These are phyloP conservation scores for Russula brevipes DNA, from an alignment of 768 basidiomycete genomes.

Conservation along the genomic window DNA sequence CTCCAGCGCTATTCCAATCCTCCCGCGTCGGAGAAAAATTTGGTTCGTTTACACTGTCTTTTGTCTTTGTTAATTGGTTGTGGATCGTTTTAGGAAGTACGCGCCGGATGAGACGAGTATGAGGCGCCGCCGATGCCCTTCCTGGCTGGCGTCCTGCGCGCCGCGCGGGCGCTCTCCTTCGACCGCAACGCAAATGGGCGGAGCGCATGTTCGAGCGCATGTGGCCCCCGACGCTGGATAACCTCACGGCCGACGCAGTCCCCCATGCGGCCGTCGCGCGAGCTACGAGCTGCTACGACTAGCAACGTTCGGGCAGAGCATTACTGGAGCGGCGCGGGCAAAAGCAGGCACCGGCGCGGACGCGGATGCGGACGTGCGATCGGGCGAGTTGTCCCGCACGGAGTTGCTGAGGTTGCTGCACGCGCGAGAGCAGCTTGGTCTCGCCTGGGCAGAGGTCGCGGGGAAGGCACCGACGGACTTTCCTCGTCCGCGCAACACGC, in stretches of 20 bases:
- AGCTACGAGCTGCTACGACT: constrained; percentile 39
- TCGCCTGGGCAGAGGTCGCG: constrained; percentile 25
- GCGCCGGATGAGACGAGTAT: constrained; percentile 22
- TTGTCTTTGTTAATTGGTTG: not conserved
- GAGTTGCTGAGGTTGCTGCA: constrained; percentile 28
- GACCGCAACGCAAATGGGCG: constrained; percentile 30
- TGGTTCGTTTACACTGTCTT: too few species aligned
- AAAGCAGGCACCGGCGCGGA: constrained; percentile 3
- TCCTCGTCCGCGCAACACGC: constrained; percentile 14
- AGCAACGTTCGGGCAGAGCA: constrained; percentile 30
- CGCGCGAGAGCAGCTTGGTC: constrained; percentile 26
- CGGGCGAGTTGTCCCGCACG: constrained; percentile 9
- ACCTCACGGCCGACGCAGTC: constrained; percentile 22
- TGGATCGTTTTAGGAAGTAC: constrained; percentile 26
- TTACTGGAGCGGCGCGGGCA: constrained; percentile 12
- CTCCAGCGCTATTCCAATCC: too few species aligned
- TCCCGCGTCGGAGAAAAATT: too few species aligned
- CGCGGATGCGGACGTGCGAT: not conserved
- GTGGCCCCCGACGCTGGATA: constrained; percentile 31
- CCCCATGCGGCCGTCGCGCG: constrained; percentile 33
- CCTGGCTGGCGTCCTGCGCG: constrained; percentile 35
- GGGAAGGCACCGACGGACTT: constrained; percentile 24
- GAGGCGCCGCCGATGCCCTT: constrained; percentile 31
- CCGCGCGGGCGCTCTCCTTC: constrained; percentile 35
- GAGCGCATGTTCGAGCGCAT: constrained; percentile 30